Evolutionary conservation across 108 stramenopile genomes (phyloP).

Genomic region (Cyclotella sp.): DNA sequence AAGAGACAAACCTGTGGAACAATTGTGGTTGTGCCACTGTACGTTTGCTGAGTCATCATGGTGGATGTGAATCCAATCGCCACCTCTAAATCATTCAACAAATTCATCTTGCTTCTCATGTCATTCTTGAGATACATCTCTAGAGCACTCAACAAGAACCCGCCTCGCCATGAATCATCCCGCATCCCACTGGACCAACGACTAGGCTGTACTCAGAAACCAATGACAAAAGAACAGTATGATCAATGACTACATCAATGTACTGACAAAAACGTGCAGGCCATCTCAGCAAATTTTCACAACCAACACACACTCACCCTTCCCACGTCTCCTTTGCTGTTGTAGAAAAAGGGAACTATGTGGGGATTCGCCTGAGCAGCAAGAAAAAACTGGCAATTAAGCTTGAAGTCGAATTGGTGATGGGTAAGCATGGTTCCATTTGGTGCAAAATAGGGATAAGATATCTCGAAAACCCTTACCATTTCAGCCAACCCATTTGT

Average conservation of each 20-base stretch:
- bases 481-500: slow-evolving; percentile 33
- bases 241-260: not conserved
- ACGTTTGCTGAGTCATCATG: slow-evolving; percentile 73
- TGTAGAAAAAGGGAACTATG: slow-evolving; percentile 86
- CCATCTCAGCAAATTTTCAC: not conserved
- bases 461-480: not conserved
- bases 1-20: slow-evolving; percentile 77
- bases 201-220: slow-evolving; percentile 47
- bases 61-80: slow-evolving; percentile 84
- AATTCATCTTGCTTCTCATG: slow-evolving; percentile 85
- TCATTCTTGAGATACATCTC: slow-evolving; percentile 79
- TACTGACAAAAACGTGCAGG: not conserved
- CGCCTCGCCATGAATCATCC: slow-evolving; percentile 85
- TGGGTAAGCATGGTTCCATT: slow-evolving; percentile 84
- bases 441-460: not conserved
- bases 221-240: not conserved
- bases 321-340: slow-evolving; percentile 84
- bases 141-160: slow-evolving; percentile 64
- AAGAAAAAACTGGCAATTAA: slow-evolving; percentile 97
- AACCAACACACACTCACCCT: slow-evolving; percentile 8
- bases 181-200: slow-evolving; percentile 79
- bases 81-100: slow-evolving; percentile 86
- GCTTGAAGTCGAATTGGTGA: slow-evolving; percentile 78
- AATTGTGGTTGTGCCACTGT: slow-evolving; percentile 82
- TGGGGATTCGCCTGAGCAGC: slow-evolving; percentile 92